Conservation (phyloP, 306 rosid species). For the Cyamopsis tetragonoloba region DNA sequence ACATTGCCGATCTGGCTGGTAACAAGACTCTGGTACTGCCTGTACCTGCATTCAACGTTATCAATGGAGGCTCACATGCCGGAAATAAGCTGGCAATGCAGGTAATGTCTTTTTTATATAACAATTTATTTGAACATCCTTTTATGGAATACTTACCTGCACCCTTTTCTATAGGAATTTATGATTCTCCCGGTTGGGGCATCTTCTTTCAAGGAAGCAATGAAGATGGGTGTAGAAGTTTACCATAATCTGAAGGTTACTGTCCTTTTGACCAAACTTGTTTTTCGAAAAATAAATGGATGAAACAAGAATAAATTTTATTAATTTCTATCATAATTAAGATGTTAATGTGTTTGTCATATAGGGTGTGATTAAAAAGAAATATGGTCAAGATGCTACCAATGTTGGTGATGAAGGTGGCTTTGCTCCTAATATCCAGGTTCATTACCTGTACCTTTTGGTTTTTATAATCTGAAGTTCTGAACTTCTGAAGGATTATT, state of each 20-base stretch:
- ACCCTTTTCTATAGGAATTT: slow-evolving; percentile 64
- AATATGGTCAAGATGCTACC: slow-evolving; percentile 95
- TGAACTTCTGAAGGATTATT: not conserved
- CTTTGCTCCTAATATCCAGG: slow-evolving; percentile 99
- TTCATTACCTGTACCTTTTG: slow-evolving; percentile 9
- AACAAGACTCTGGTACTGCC: slow-evolving; percentile 86
- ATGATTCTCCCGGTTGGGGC: slow-evolving; percentile 99
- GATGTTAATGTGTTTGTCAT: not conserved
- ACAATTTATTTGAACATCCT: not conserved
- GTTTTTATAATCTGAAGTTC: slow-evolving; percentile 20
- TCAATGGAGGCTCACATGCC: slow-evolving; percentile 97
- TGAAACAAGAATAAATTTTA: not conserved
- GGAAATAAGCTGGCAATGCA: slow-evolving; percentile 99
- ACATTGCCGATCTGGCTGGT: slow-evolving; percentile 95
- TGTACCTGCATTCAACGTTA: slow-evolving; percentile 96
- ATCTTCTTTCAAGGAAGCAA: slow-evolving; percentile 92
- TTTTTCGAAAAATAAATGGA: not conserved
- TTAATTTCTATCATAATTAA: not conserved
- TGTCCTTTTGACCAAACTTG: not conserved
- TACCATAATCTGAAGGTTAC: slow-evolving; percentile 84
- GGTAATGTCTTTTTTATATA: slow-evolving; percentile 34
- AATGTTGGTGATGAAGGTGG: slow-evolving; percentile 99
- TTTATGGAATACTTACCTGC: not conserved
- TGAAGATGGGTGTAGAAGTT: slow-evolving; percentile 99
- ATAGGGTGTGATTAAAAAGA: slow-evolving; percentile 94